Base-by-base conservation (phyloP, 306 rosid species). In the Albizia julibrissin region DNA sequence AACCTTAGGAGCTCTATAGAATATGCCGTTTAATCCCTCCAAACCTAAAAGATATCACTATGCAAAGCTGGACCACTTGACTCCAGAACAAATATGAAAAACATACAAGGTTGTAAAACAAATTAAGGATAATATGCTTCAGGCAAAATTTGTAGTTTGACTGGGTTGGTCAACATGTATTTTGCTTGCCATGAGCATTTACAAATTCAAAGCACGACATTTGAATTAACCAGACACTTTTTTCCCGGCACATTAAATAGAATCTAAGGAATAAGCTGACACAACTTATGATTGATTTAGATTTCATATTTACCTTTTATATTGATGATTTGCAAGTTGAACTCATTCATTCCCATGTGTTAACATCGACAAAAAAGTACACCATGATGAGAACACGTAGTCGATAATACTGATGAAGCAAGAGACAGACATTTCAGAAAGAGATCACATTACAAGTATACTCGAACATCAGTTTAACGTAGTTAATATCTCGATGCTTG, bases 21-120 rank as follows among this genome's bases (percentile, higher is more conserved):
- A 34, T 74, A 29, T 34, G 50, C 72, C 81, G 75, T 59, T 74
- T 19, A 75, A 49, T 66, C 69, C 75, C 46, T 79, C 49, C 59
- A 59, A 61, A 80, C 29, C 49, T 71, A 68, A 64, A 71, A 50
- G 72, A 40, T 54, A 43, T 33, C 39, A 39, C 58, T 31, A 49
- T 6, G 39, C 26, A 31, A 71, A 80, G 62, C 72, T 42, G 61
- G 6, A 40, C 52, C 22, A 70, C 43, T 24, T 77, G 43, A 29
- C 47, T 69, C 19, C 21, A 43, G 4, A 43, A 65, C 21, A 33
- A 33, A 19, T 39, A 52, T 29, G 10, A 16, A 80, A 39, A 65
- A 70, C 52, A 27, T 24, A 0, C 58, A 10, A 58, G 59, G 39
- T 42, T 34, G 76, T 24, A 69, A 59, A 80, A 58, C 21, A 47